Evolutionary conservation across 495 filamentous ascomycete species (phyloP), one percentile per base, ranked within the genome.

Genomic region (Lichina pygmaea): DNA sequence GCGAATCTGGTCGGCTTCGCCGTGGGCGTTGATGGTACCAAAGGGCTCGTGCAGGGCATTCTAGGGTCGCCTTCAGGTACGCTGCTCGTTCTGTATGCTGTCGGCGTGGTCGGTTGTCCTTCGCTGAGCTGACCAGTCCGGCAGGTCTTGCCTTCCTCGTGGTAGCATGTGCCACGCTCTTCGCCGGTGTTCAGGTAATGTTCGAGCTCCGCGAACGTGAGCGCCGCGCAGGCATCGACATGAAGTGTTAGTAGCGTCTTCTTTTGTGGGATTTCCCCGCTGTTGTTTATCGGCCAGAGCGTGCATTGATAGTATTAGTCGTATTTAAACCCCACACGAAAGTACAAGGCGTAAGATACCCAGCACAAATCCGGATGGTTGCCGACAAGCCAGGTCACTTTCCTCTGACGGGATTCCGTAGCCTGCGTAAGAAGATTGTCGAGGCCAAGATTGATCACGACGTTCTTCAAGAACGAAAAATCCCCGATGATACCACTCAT

Each of bases 1-100:
- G 86, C 86, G 6, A 95, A 95, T 53, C 59, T 99, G 43, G 85
- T 95, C 8, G 89, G 89, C 0, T 99, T 99, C 60, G 86, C 82
- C 0, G 69, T 95, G 16, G 89, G 89, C 0, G 42, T 93, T 47
- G 89, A 97, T 55, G 89, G 91, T 12, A 48, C 95, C 51, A 68
- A 79, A 55, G 77, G 69, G 31, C 67, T 95, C 42, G 56, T 91
- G 34, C 60, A 67, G 16, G 74, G 81, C 0, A 77, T 93, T 52
- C 67, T 85, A 15, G 72, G 70, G 17, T 77, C 77, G 37, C 81
- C 72, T 52, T 72, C 73, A 34, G 86, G 81, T 61, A 13, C 15
- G 46, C 31, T 12, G 34, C 48, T 34, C 12, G 17, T 12, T 46
- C 10, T 43, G 4, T 4, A 24, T 1, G 2, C 17, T 4, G 5